Evolutionary conservation across 768 basidiomycete genomes (phyloP).

Genomic region (Cystobasidium onofrii): DNA sequence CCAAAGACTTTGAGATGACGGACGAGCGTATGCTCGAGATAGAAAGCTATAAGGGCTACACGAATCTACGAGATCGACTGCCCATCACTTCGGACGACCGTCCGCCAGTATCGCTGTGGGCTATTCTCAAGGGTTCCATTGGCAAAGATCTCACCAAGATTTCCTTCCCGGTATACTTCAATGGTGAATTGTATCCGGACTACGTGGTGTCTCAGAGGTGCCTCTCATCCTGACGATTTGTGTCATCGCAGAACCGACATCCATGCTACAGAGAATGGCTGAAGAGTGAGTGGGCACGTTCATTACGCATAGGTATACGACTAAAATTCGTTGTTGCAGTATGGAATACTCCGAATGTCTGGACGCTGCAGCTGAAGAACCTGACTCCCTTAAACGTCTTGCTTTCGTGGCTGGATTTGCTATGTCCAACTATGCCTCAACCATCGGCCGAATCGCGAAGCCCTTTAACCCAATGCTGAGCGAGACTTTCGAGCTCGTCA

Average conservation of each 20-base stretch:
- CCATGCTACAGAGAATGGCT: constrained; percentile 93
- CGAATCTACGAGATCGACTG: constrained; percentile 55
- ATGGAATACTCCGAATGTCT: constrained; percentile 44
- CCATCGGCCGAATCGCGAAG: constrained; percentile 91
- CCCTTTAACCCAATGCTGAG: constrained; percentile 95
- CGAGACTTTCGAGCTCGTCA: constrained; percentile 91
- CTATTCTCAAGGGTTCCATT: constrained; percentile 85
- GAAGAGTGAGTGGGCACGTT: constrained; percentile 97
- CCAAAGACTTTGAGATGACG: constrained; percentile 7
- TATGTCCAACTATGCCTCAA: constrained; percentile 95
- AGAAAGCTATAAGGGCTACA: constrained; percentile 61
- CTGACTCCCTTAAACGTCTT: constrained; percentile 68
- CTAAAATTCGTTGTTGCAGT: no score
- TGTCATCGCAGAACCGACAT: constrained; percentile 55
- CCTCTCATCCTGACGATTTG: no score
- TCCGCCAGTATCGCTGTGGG: constrained; percentile 76
- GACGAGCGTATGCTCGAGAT: constrained; percentile 29
- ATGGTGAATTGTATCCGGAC: constrained; percentile 56
- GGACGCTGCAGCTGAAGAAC: constrained; percentile 70
- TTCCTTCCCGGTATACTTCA: constrained; percentile 85
- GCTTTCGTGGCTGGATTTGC: constrained; percentile 94
- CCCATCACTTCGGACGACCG: constrained; percentile 65
- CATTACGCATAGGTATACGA: no score
- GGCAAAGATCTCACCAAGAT: constrained; percentile 96
- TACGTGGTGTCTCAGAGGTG: no score